Base-by-base conservation (phyloP, 257 asterid genomes). In the Catharanthus roseus region DNA sequence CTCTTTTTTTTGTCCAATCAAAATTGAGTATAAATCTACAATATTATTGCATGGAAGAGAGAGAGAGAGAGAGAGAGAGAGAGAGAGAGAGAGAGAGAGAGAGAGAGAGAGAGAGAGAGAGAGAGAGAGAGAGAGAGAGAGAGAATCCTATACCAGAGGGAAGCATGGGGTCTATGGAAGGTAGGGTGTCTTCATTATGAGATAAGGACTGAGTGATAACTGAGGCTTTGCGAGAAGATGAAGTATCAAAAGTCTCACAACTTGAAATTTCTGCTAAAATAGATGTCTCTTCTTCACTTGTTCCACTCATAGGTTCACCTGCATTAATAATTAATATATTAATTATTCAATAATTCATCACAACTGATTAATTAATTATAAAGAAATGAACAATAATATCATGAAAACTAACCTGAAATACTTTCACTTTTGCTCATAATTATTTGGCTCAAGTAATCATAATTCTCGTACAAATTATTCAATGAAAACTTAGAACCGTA, bases 141-240 rank as follows among this genome's bases (percentile, higher is more conserved):
- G 71, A 67, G 71, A 68, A 54, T 39, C 26, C 9, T 10, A 19
- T 78, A 89, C 91, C 95, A 11, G 90, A 69, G 77, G 88, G 68
- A 58, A 70, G 74, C 0, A 68, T 58, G 74, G 88, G 86, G 79
- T 79, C 81, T 65, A 77, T 19, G 80, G 83, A 75, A 39, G 65
- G 84, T 74, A 75, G 84, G 79, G 77, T 69, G 34, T 62, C 83
- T 67, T 81, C 76, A 41, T 82, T 82, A n/a, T n/a, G n/a, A 65
- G 83, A 78, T 49, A 77, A 77, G 74, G 87, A 82, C 53, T 69
- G 74, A 42, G 44, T 50, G 72, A 68, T 75, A 51, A 58, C 33
- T 41, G 75, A 47, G 53, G 72, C 78, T 76, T 77, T 85, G 31
- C 74, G 76, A 55, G 83, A 79, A 50, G 88, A 84, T 1, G 87